Percentiles rank a stretch among this genome's conserved stretches.
Conservation (phyloP, 2,329 filamentous ascomycete genomes). For the Xylaria sp. region DNA sequence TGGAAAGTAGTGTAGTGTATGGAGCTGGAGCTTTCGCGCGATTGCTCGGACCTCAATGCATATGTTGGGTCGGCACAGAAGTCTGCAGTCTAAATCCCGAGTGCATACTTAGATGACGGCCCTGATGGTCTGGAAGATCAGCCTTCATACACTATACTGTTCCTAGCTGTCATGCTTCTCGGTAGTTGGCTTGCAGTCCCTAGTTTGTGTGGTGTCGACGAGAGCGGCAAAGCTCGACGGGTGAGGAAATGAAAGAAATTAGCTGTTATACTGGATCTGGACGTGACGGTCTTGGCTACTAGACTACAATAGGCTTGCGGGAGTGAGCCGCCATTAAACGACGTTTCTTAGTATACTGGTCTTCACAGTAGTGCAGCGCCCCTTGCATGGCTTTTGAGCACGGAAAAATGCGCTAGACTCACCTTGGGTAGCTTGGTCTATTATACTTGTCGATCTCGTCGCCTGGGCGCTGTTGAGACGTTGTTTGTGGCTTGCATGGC, state of each 20-base stretch:
- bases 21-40: constrained; percentile 5
- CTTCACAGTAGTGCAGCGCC: neutral
- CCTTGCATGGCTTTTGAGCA: constrained; percentile 20
- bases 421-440: neutral
- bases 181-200: constrained; percentile 17
- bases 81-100: neutral
- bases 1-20: neutral
- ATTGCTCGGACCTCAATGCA: constrained; percentile 1
- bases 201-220: neutral
- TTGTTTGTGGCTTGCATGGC: constrained; percentile 4
- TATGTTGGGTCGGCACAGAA: constrained; percentile 1
- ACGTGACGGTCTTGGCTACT: neutral
- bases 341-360: constrained; percentile 1
- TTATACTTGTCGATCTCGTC: neutral
- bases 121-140: neutral
- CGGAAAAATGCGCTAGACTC: neutral
- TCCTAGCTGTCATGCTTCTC: constrained; percentile 4
- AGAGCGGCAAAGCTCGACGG: neutral
- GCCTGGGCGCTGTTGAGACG: neutral
- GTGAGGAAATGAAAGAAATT: neutral
- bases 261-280: constrained; percentile 4
- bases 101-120: neutral
- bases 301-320: neutral
- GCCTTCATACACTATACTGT: constrained; percentile 6
- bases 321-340: constrained; percentile 4